A percentile compares a stretch with the other conserved stretches of the same genome.
Conservation (phyloP, 371 early-diverging fungal species). For the Apophysomyces trapeziformis region DNA sequence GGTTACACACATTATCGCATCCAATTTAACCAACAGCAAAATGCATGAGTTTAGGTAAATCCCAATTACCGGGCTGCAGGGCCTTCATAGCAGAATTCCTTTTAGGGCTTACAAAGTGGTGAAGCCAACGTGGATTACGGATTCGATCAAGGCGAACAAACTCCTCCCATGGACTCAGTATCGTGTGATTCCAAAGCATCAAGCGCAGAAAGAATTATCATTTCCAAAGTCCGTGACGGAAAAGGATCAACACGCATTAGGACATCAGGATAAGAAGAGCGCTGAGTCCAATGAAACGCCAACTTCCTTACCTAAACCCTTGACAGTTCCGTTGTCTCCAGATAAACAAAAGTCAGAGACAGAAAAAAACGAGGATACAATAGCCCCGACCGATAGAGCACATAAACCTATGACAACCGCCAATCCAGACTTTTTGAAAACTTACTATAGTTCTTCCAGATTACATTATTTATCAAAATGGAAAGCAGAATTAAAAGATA, state of each 20-base stretch:
- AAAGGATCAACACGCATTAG: not conserved
- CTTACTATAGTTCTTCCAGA: constrained; percentile 80
- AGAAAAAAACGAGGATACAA: constrained; percentile 21
- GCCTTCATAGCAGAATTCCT: not conserved
- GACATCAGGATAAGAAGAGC: not conserved
- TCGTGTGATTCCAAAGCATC: constrained; percentile 26
- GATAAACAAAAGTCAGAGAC: not conserved
- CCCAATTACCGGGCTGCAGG: not conserved
- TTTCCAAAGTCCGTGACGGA: constrained; percentile 16
- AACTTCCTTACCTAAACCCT: not conserved
- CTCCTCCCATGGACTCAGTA: constrained; percentile 73
- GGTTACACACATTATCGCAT: constrained; percentile 74
- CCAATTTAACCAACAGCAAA: constrained; percentile 70
- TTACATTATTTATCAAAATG: constrained; percentile 82
- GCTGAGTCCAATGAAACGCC: not conserved
- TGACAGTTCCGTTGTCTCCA: not conserved
- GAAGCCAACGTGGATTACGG: constrained; percentile 79
- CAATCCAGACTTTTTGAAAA: constrained; percentile 72
- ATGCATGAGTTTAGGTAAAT: constrained; percentile 65
- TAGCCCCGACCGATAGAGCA: constrained; percentile 35
- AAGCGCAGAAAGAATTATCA: constrained; percentile 29
- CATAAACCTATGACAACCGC: constrained; percentile 28
- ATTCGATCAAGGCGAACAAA: constrained; percentile 60
- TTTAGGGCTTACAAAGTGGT: constrained; percentile 73
- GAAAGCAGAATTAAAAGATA: constrained; percentile 77